A percentile compares a stretch with the other conserved stretches of the same genome.
Evolutionary conservation across 345 rosid genomes (phyloP).

Genomic region (Pistacia atlantica): DNA sequence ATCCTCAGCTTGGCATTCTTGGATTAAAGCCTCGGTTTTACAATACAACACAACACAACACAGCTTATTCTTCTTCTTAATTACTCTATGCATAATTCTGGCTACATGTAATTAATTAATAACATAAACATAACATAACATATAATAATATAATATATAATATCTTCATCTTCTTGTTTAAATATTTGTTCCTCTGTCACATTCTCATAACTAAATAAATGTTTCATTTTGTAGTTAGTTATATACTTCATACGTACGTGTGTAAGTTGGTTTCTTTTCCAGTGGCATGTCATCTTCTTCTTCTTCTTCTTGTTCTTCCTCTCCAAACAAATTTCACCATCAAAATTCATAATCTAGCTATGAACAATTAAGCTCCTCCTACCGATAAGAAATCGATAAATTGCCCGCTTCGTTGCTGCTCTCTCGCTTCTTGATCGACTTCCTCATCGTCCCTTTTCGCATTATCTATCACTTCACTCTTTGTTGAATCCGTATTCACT

Average conservation of each 20-base stretch:
- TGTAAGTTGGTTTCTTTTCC: background rate
- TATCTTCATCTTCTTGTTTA: no score
- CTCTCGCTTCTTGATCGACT: conserved; percentile 45
- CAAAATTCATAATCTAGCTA: background rate
- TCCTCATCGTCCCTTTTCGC: conserved; percentile 51
- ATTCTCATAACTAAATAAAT: background rate
- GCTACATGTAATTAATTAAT: no score
- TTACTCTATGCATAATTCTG: no score
- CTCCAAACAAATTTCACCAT: background rate
- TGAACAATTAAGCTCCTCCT: conserved; percentile 28
- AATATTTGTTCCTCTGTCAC: background rate
- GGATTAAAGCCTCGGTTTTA: background rate
- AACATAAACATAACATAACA: no score
- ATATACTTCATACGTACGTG: background rate
- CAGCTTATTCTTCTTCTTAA: background rate
- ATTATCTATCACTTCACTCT: conserved; percentile 53
- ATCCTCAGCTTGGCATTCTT: background rate
- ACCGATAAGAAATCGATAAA: conserved; percentile 69
- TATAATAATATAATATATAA: no score
- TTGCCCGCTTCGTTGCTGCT: conserved; percentile 24
- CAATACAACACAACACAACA: background rate
- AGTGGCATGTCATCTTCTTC: no score
- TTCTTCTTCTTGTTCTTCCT: no score
- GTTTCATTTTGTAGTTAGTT: background rate
- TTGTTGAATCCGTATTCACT: conserved; percentile 59